Base-by-base conservation (phyloP, 768 basidiomycete species). In the Naganishia vaughanmartiniae region DNA sequence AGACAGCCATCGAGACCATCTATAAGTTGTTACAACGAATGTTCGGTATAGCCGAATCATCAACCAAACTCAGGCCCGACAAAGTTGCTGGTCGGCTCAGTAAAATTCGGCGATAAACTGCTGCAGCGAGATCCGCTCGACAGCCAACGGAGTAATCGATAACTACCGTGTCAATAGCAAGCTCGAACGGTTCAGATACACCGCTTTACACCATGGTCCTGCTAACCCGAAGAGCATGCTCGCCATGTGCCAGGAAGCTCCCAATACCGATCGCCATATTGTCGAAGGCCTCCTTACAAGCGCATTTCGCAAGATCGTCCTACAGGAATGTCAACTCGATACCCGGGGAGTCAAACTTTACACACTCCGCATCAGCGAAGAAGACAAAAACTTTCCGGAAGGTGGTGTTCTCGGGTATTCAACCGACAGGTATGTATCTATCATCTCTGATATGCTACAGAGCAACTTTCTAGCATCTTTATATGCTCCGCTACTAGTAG, bases 331-430 rank as follows among this genome's bases (percentile, higher is more conserved):
- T 46, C 48, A 24, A n/a, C 48, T 51, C 48, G 48, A 51, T 26
- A 51, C 5, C 19, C 12, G 48, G 48, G 24, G 24, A n/a, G n/a
- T 51, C 48, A 4, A 51, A 12, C 4, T 21, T 26, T 24, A 51
- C 17, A 2, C 42, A 42, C 42, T 9, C 48, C 24, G 48, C 54
- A 17, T 19, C 54, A 34, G 15, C 54, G 33, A 55, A 34, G 30
- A 31, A 26, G 28, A 12, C 53, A 30, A 55, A 55, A 42, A 26
- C n/a, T 24, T 45, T 34, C 42, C 42, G 60, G 7, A 63, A 63
- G 30, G 60, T 63, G 24, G 68, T 94, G 45, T 90, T 97, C 79
- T 92, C 91, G 15, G 94, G 93, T 4, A 95, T 97, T 34, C 94
- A 95, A 77, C 94, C 94, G 0, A 94, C 94, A 1, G 91, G 78